phyloP scores from a whole-genome alignment of 257 asterid genomes.

The Nicotiana paniculata region DNA sequence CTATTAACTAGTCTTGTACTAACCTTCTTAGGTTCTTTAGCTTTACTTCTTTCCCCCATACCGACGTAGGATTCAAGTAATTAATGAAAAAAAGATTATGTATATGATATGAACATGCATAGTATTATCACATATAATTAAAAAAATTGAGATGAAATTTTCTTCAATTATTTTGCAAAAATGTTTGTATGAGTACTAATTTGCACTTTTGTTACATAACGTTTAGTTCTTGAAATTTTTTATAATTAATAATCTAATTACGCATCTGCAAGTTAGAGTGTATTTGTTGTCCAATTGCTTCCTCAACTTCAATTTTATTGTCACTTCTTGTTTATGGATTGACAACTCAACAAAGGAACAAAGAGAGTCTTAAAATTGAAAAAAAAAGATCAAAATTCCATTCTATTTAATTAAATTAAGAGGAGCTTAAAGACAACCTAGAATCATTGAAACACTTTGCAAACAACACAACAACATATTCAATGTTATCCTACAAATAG shows the following conservation, averaged over 20 bases:
- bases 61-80: not conserved
- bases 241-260: too few species aligned
- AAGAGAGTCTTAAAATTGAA: too few species aligned
- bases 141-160: too few species aligned
- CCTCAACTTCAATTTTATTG: not conserved
- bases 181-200: too few species aligned
- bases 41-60: not conserved
- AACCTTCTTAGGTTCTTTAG: not conserved
- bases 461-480: too few species aligned
- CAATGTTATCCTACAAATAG: fast-evolving
- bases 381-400: not conserved
- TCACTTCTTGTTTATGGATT: not conserved
- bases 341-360: not conserved
- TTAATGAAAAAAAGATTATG: too few species aligned
- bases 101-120: too few species aligned
- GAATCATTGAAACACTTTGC: too few species aligned
- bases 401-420: not conserved
- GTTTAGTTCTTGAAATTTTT: not conserved
- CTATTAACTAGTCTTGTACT: not conserved
- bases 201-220: too few species aligned
- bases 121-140: too few species aligned
- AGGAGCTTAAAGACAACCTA: not conserved
- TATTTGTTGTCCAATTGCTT: not conserved
- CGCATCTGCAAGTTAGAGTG: not conserved
- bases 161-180: too few species aligned